Evolutionary conservation across 1,284 basidiomycete genomes (phyloP), one percentile per base, ranked within the genome.

Genomic region (Moniliophthora roreri): DNA sequence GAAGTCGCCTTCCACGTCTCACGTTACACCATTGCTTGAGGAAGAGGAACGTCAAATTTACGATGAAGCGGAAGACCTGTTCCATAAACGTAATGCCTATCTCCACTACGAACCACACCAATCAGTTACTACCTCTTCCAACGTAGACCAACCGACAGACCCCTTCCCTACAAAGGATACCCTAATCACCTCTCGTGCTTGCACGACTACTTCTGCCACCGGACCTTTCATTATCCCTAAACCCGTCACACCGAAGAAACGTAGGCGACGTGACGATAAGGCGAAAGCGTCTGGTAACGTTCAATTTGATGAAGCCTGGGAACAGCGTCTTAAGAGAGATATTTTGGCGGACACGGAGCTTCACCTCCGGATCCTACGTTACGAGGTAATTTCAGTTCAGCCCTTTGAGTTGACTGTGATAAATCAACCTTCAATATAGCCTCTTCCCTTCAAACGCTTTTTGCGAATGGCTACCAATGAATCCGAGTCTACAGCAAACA

Each of bases 371-470:
- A 76, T 87, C 55, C 63, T 87, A 58, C 80, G 84, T 23, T 87
- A 82, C 60, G 84, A 89, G 74, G 85, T 82, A 58, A 35, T 69
- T 52, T 8, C 39, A 18, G 40, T 21, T 36, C 15, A 53, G 47
- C 20, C 34, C 41, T 42, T 20, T 18, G 48, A 24, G 3, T 15
- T 4, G 35, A 28, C 38, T 51, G 2, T 52, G 11, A 23, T 23
- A 35, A 44, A 16, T 41, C 23, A 51, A 18, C 38, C 24, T n/a
- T 37, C 34, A 7, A 9, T 16, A 28, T 59, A 88, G 85, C 85
- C 86, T 5, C 72, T 88, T 47, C 73, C 78, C 57, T 78, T 87
- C 52, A 75, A 82, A 56, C 66, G 76, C 3, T 84, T 88, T 60
- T 50, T 80, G 53, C 60, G 72, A 32, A 42, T 76, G 28, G 69